Evolutionary conservation across 2,329 filamentous ascomycete genomes (phyloP), one percentile per base, ranked within the genome.

Genomic region (Penicillium verrucosum): DNA sequence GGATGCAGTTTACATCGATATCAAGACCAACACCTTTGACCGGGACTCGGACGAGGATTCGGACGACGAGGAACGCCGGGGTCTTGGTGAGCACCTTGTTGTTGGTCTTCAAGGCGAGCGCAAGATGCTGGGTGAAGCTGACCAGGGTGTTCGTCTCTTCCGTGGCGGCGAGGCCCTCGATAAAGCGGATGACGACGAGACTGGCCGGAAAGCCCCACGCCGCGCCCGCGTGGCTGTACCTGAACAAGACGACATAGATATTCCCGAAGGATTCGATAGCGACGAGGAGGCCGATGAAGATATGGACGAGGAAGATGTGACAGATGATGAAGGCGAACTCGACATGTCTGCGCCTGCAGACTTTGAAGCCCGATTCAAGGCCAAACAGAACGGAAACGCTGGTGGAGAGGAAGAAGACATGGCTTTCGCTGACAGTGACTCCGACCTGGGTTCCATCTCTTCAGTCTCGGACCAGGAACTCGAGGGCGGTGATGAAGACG

Each of bases 351-450:
- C 75, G 4, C 75, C 77, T 8, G 70, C 75, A 37, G 76, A 76
- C 56, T 77, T 80, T 23, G 76, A 74, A 37, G 71, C 72, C 27
- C 73, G 68, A 12, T 76, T 80, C 57, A 75, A 69, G 52, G 70
- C 77, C 54, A 69, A 68, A 29, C 74, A 79, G 36, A 84, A 83
- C 52, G 82, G 80, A n/a, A 81, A 81, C 18, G 78, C 80, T 5
- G 49, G 7, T 5, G 78, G 82, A 18, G 79, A 79, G 11, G 84
- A 85, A 25, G 89, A 86, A 30, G 90, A 96, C 53, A 68, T 97
- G 56, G 90, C 87, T 1, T 99, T 97, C 77, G 94, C 94, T 14
- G 94, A 99, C 69, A 96, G 91, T 68, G 95, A 99, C 73, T 99
- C 94, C 0, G 95, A 99, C 71, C 81, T 99, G 5, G 94, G 94